Evolutionary conservation across 2,329 filamentous ascomycete species (phyloP), one percentile per base, ranked within the genome.

Genomic region (Colletotrichum sp.): DNA sequence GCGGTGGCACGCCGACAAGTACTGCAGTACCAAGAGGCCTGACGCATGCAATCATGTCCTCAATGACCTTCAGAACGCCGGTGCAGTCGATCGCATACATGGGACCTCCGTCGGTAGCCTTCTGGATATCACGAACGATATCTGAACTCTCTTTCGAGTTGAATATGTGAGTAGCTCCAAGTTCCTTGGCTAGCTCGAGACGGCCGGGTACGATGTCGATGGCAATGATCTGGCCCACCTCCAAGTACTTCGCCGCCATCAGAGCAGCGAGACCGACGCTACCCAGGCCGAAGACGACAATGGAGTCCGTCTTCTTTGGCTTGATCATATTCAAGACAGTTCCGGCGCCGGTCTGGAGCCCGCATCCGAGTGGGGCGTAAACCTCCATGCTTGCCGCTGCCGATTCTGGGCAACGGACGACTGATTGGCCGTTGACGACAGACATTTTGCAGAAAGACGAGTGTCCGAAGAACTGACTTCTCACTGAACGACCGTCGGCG

Each of bases 11-110:
- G n/a, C 71, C 71, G 36, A 74, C 71, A 2, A 71, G 59, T 3
- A 74, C 67, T 3, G 71, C 71, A 28, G 61, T 71, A 7, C 71
- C 71, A 10, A 61, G 8, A 3, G 71, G 52, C 13, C 59, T 55
- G 34, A 74, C 59, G 13, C 71, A 74, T 9, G 48, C 67, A 5
- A 74, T 65, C 59, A 65, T 65, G 34, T 74, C 71, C 32, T 74
- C 71, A 9, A 98, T 99, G 70, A 99, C 97, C 79, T 93, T 92
- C 65, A 98, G 96, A 82, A 98, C 98, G 76, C 97, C 97, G 8
- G 97, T 99, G 90, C 97, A 98, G 89, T 99, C 97, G 84, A 99
- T 98, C 64, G 97, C 98, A 89, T 98, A 98, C 88, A 98, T 96
- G 84, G 96, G 98, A 65, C 97, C 97, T 78, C 97, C 97, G 81